Evolutionary conservation across 192 early-diverging fungal genomes (phyloP), one percentile per base, ranked within the genome.

Genomic region (Lunasporangiospora selenospora): DNA sequence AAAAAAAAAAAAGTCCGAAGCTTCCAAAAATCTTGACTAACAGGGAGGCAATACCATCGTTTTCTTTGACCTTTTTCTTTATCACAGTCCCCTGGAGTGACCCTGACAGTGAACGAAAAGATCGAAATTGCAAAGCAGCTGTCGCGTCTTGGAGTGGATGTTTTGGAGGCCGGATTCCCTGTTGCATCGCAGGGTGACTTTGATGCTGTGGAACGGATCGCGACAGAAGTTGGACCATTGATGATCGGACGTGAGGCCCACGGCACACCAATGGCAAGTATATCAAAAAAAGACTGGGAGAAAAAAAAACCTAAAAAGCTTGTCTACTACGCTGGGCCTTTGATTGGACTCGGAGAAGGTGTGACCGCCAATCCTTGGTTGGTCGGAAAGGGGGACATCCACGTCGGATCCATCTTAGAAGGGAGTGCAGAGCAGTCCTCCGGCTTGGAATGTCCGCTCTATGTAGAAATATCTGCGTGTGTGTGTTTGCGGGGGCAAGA

Each of bases 81-180:
- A 32, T 44, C 11, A 15, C 79, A 98, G 90, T 96, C 95, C 46
- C 97, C 97, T 2, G 97, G 97, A 58, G 95, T 96, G 24, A 98
- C 93, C 32, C 83, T 98, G 21, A 96, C 88, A 63, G 84, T 86
- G 1, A 89, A 90, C 29, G 97, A 98, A 80, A 98, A 98, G 83
- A 80, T 98, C 38, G 91, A 93, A 75, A 96, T 98, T 53, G 97
- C 97, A 6, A 90, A 86, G 58, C 90, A 95, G 76, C 85, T 98
- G 19, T 93, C 96, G n/a, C 80, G 83, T 43, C 88, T 98, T 30
- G 96, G 96, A 46, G 95, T 98, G 46, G 92, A 98, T 77, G 88
- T 98, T 7, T 87, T 95, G 71, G 96, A 98, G 67, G 96, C 96
- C 6, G 96, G 96, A 5, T 98, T 97, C 75, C 96, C 96, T 1